phyloP scores from a whole-genome alignment of 768 basidiomycete species.

The Harrya chromipes region DNA sequence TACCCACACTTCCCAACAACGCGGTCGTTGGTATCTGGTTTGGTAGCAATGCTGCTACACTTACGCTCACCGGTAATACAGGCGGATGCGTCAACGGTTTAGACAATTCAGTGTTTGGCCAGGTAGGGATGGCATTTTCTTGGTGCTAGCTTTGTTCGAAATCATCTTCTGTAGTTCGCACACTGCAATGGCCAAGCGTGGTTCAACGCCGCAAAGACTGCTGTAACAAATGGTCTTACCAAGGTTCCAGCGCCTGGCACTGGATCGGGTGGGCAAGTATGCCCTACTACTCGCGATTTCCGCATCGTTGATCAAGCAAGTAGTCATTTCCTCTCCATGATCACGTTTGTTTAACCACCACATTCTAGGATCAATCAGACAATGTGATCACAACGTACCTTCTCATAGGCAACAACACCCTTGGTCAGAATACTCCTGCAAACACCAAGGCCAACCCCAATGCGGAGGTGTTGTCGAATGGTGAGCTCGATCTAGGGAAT shows the following conservation, averaged over 20 bases:
- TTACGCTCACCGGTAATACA: conserved; percentile 24
- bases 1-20: conserved; percentile 22
- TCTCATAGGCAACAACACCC: conserved; percentile 19
- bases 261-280: conserved; percentile 18
- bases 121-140: conserved; percentile 7
- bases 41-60: conserved; percentile 23
- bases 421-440: conserved; percentile 25
- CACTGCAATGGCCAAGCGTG: conserved; percentile 25
- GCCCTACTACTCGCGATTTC: conserved; percentile 27
- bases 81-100: conserved; percentile 23
- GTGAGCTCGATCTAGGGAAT: conserved; percentile 4
- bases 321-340: not conserved
- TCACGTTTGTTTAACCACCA: not conserved
- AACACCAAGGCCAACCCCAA: conserved; percentile 24
- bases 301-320: conserved; percentile 26
- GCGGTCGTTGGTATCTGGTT: conserved; percentile 29
- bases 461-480: conserved; percentile 23
- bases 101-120: conserved; percentile 22
- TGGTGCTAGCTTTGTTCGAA: not conserved
- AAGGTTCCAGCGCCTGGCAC: conserved; percentile 22
- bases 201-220: conserved; percentile 19
- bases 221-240: conserved; percentile 18
- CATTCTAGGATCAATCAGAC: conserved; percentile 26
- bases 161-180: conserved; percentile 16
- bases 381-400: conserved; percentile 30